Base-by-base conservation (phyloP, 768 basidiomycete species). In the Dacryopinax spathularia region DNA sequence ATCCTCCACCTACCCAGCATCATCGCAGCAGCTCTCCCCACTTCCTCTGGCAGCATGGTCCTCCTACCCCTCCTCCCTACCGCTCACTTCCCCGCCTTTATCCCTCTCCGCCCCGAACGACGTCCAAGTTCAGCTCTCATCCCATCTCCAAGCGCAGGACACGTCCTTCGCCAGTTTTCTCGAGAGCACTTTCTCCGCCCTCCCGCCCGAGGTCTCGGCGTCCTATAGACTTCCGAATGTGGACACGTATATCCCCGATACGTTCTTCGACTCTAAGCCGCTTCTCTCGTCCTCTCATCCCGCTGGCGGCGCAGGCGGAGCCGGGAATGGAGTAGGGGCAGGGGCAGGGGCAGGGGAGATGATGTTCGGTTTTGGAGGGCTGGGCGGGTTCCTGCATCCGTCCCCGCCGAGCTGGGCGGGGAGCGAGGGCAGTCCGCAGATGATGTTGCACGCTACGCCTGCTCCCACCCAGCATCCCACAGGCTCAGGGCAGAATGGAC, bases 401-500 rank as follows among this genome's bases (percentile, higher is more conserved):
- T 15, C 13, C 43, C 43, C 43, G 43, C 43, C 43, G 10, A 44
- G 43, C 22, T 44, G 43, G 43, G 43, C 13, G 25, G 43, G 43
- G 56, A 35, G 35, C 33, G 33, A 35, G 39, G 37, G 41, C 44
- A 63, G 33, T 16, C 15, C 43, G 12, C 27, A 20, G 43, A 15
- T 27, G 4, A 34, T 48, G 13, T 18, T 63, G 3, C 48, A 31
- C 34, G 13, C 64, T 27, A 62, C 63, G 48, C 65, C 48, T 9
- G 34, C 62, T 15, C 60, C 61, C 25, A 64, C 63, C 48, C 60
- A 34, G 1, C 64, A 65, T 1, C 63, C 34, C 64, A 1, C 62
- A n/a, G n/a, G n/a, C n/a, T n/a, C n/a, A n/a, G n/a, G n/a, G n/a
- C n/a, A n/a, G n/a, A n/a, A n/a, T n/a, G n/a, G n/a, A n/a, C n/a